Evolutionary conservation across 208 protist genomes (phyloP).

Genomic region (Leishmania martiniquensis): DNA sequence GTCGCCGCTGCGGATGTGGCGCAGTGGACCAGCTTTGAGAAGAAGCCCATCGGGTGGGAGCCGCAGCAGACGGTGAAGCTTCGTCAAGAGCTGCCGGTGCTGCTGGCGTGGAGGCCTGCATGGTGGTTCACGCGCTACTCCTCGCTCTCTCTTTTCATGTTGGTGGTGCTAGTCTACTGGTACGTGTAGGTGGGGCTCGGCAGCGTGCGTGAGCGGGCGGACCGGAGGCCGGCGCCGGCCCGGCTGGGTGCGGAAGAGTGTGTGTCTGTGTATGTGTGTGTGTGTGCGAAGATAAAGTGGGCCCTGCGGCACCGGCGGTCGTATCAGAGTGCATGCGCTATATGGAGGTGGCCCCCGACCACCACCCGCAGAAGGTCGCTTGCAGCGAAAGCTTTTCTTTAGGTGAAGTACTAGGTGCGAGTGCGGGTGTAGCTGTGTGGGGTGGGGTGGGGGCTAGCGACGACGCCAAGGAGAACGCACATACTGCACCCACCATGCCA

Average conservation of each 20-base stretch:
- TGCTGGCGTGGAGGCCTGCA: conserved; percentile 49
- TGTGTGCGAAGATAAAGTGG: background rate
- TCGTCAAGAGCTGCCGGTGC: conserved; percentile 22
- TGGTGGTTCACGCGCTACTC: conserved; percentile 48
- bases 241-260: background rate
- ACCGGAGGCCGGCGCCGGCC: background rate
- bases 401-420: background rate
- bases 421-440: background rate
- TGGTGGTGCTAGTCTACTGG: conserved; percentile 15
- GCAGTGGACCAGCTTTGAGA: conserved; percentile 7
- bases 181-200: background rate
- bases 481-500: background rate
- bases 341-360: no score
- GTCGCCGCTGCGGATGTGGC: conserved; percentile 8
- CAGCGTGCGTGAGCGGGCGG: background rate
- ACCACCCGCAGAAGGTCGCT: background rate
- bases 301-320: background rate
- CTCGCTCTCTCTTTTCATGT: conserved; percentile 25
- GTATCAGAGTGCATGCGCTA: background rate
- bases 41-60: conserved; percentile 8
- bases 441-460: no score
- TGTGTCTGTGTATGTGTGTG: background rate
- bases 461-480: background rate
- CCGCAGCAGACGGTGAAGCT: conserved; percentile 8
- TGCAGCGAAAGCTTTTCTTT: background rate